Base-by-base conservation (phyloP, 331 rosid genomes). In the Spiraea crenata region DNA sequence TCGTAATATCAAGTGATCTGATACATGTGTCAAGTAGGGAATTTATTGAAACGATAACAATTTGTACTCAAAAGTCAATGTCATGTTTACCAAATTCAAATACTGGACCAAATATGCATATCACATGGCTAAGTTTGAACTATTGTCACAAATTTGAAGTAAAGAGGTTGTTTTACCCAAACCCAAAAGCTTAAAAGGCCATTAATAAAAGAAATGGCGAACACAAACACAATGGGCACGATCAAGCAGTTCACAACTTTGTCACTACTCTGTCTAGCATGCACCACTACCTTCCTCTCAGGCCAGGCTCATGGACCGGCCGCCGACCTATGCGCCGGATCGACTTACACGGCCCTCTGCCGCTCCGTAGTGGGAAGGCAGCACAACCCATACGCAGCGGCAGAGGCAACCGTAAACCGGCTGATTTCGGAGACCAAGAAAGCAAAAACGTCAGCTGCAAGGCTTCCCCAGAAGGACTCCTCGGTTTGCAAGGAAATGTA, bases 181-280 rank as follows among this genome's bases (percentile, higher is more conserved):
- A 25, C 31, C 2, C 31, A 25, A 25, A 25, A 25, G 31, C 31
- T 25, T 25, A 25, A 25, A 25, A 25, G 31, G 31, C 31, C 31
- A 25, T 25, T 25, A 25, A 25, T 25, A 25, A 25, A 25, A 25
- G 31, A 25, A 25, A 25, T 25, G 31, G 31, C 31, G 31, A 25
- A 25, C 2, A 25, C 31, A 25, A 0, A 25, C 12, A 45, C 49
- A 45, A 45, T 45, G 49, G 62, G 49, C 42, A 17, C 52, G 15
- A 6, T 20, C 69, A 19, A 48, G 60, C 68, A 38, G 35, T 48
- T 3, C 72, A 34, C 9, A 46, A 54, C 40, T 34, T 56, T 65
- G 58, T 65, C 50, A n/a, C 44, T 45, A 17, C 34, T 74, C 66
- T 65, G 64, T 55, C 65, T 65, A 15, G 59, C 47, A 56, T 51